A percentile compares a stretch with the other conserved stretches of the same genome.
phyloP scores from a whole-genome alignment of 768 basidiomycete species.

The Termitomyces sp. region DNA sequence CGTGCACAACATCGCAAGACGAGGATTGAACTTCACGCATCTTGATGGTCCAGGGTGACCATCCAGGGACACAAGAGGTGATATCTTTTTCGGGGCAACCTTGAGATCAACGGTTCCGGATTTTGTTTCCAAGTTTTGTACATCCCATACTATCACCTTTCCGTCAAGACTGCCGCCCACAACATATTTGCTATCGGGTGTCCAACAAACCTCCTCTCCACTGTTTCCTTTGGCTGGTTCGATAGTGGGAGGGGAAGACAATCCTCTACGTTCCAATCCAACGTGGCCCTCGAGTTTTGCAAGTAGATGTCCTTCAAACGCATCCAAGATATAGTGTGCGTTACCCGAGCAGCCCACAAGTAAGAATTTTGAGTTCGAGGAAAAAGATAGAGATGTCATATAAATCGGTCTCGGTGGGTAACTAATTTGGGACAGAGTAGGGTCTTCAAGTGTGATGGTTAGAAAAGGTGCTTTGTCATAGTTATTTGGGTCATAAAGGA shows the following conservation, averaged over 20 bases:
- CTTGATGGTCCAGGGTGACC: slow-evolving; percentile 82
- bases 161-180: slow-evolving; percentile 85
- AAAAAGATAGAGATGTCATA: slow-evolving; percentile 90
- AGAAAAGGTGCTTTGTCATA: slow-evolving; percentile 93
- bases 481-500: slow-evolving; percentile 80
- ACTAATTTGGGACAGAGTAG: slow-evolving; percentile 63
- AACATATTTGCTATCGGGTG: slow-evolving; percentile 89
- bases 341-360: slow-evolving; percentile 90
- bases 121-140: slow-evolving; percentile 52
- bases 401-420: slow-evolving; percentile 85
- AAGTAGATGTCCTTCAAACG: slow-evolving; percentile 78
- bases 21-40: slow-evolving; percentile 88
- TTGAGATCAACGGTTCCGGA: slow-evolving; percentile 51
- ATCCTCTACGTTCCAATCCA: slow-evolving; percentile 72
- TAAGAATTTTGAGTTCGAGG: slow-evolving; percentile 83
- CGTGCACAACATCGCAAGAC: slow-evolving; percentile 80
- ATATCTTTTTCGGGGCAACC: slow-evolving; percentile 40
- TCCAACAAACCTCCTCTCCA: slow-evolving; percentile 93
- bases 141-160: slow-evolving; percentile 82
- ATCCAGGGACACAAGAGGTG: slow-evolving; percentile 45
- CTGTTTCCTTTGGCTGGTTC: slow-evolving; percentile 75
- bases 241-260: slow-evolving; percentile 44
- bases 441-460: slow-evolving; percentile 77
- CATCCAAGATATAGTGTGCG: slow-evolving; percentile 90
- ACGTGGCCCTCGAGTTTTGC: slow-evolving; percentile 82